phyloP scores from a whole-genome alignment of 352 stramenopile species.

The Phytophthora hibernalis region DNA sequence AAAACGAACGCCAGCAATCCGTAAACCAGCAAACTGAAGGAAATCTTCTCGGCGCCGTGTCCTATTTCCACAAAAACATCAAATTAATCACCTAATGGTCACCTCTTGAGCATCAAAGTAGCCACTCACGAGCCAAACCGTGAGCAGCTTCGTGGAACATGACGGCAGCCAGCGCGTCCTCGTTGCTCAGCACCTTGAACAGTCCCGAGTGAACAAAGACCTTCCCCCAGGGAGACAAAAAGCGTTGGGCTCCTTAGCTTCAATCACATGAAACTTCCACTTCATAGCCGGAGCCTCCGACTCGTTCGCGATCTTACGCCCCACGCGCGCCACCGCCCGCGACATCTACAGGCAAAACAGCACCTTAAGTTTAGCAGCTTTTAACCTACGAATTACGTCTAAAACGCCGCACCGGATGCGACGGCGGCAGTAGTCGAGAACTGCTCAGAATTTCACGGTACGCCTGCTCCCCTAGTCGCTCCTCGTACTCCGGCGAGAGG shows the following conservation, averaged over 20 bases:
- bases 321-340: slow-evolving; percentile 61
- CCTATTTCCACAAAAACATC: slow-evolving; percentile 34
- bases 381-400: not conserved
- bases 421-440: slow-evolving; percentile 50
- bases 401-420: slow-evolving; percentile 48
- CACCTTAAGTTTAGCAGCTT: not conserved
- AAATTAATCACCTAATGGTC: not conserved
- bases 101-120: not conserved
- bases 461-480: slow-evolving; percentile 57
- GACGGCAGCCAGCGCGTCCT: slow-evolving; percentile 72
- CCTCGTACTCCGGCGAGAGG: slow-evolving; percentile 57
- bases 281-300: slow-evolving; percentile 60
- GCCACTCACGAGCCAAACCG: slow-evolving; percentile 60
- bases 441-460: slow-evolving; percentile 55
- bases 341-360: slow-evolving; percentile 47
- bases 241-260: slow-evolving; percentile 71
- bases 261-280: slow-evolving; percentile 78
- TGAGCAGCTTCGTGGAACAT: slow-evolving; percentile 81
- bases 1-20: slow-evolving; percentile 58
- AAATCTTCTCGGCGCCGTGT: slow-evolving; percentile 77
- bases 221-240: slow-evolving; percentile 79
- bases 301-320: slow-evolving; percentile 56
- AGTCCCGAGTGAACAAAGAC: slow-evolving; percentile 79
- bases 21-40: slow-evolving; percentile 67
- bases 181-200: slow-evolving; percentile 68